These are phyloP conservation scores for Ustulina deusta DNA, from an alignment of 2,329 filamentous ascomycete species.

Conservation along the genomic window DNA sequence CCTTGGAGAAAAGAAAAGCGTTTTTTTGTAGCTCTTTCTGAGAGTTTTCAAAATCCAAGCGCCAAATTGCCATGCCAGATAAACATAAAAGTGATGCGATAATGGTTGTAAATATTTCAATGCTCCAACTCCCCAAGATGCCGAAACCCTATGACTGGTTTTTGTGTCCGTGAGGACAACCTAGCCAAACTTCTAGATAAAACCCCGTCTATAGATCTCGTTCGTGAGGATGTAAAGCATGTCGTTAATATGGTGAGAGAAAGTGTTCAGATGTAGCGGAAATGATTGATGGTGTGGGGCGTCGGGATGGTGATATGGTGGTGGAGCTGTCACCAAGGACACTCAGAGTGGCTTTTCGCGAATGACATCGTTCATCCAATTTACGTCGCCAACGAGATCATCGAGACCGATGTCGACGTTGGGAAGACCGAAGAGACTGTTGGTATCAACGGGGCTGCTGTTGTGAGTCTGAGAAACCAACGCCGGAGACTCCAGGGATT, in stretches of 20 bases:
- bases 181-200: slow-evolving; percentile 28
- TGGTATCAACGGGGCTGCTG: slow-evolving; percentile 43
- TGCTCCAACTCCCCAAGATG: slow-evolving; percentile 27
- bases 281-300: neutral
- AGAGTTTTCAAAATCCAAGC: slow-evolving; percentile 9
- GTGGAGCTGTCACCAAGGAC: neutral
- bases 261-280: neutral
- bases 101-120: slow-evolving; percentile 23
- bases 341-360: slow-evolving; percentile 40
- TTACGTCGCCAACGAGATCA: slow-evolving; percentile 59
- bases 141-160: slow-evolving; percentile 27
- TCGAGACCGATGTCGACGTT: slow-evolving; percentile 52
- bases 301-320: neutral
- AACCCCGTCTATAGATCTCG: slow-evolving; percentile 21
- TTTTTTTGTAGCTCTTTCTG: neutral
- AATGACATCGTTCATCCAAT: slow-evolving; percentile 65
- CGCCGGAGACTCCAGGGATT: slow-evolving; percentile 47
- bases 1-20: neutral
- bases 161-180: slow-evolving; percentile 36
- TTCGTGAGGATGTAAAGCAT: slow-evolving; percentile 20
- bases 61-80: slow-evolving; percentile 25
- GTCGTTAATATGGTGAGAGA: slow-evolving; percentile 13
- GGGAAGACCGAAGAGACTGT: slow-evolving; percentile 46
- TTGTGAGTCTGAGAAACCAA: slow-evolving; percentile 48
- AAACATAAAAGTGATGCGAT: slow-evolving; percentile 16